A percentile compares a stretch with the other conserved stretches of the same genome.
Evolutionary conservation across 2,329 filamentous ascomycete species (phyloP).

Genomic region (Phialophora tarda): DNA sequence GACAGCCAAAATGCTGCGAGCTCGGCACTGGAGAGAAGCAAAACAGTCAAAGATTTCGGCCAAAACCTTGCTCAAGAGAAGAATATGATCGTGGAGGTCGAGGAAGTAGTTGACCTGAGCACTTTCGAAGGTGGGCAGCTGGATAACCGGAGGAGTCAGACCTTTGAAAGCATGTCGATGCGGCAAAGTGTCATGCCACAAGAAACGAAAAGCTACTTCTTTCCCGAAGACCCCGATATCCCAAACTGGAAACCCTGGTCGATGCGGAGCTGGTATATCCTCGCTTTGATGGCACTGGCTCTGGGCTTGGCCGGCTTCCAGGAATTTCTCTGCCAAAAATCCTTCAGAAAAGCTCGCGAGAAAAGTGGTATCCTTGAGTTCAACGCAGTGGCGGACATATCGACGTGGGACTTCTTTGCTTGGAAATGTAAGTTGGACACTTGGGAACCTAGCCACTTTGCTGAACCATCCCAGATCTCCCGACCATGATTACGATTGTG

Average conservation of each 20-base stretch:
- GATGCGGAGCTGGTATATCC: constrained; percentile 44
- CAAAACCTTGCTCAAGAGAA: constrained; percentile 52
- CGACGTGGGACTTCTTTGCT: constrained; percentile 43
- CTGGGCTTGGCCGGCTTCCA: constrained; percentile 44
- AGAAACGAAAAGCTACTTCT: constrained; percentile 44
- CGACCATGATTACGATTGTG: constrained; percentile 54
- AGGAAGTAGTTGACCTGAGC: constrained; percentile 53
- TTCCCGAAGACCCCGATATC: constrained; percentile 44
- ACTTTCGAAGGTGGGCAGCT: constrained; percentile 44
- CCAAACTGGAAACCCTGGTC: constrained; percentile 48
- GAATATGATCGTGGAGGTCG: constrained; percentile 52
- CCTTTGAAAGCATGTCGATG: constrained; percentile 24
- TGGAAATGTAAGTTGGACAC: constrained; percentile 43
- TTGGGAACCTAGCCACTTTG: background rate
- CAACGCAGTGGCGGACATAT: constrained; percentile 41
- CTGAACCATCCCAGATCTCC: constrained; percentile 43
- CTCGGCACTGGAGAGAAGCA: constrained; percentile 32
- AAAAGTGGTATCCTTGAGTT: constrained; percentile 43
- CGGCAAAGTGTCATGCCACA: constrained; percentile 35
- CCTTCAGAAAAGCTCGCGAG: constrained; percentile 47
- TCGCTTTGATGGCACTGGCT: constrained; percentile 43
- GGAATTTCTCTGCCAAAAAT: constrained; percentile 45
- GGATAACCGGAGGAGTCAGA: constrained; percentile 24
- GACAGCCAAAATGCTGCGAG: constrained; percentile 13
- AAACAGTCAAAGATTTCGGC: constrained; percentile 45